phyloP scores from a whole-genome alignment of 2,329 filamentous ascomycete species.

The Cladosporium sp. region DNA sequence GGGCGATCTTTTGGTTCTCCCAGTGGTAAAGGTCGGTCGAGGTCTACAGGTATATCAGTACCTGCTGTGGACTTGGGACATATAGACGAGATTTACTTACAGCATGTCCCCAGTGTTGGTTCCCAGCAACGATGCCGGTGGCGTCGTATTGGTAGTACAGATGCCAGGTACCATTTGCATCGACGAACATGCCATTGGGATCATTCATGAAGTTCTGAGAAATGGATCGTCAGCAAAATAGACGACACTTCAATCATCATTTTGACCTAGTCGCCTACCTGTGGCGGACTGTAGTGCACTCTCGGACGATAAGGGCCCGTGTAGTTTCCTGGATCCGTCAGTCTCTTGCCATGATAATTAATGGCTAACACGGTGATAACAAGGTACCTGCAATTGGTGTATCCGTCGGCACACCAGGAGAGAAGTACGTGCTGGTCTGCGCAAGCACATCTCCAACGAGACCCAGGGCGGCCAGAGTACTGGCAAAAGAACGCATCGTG shows the following conservation, averaged over 20 bases:
- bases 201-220: conserved; percentile 49
- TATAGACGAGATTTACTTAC: not conserved
- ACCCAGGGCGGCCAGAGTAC: not conserved
- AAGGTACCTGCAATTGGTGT: conserved; percentile 31
- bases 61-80: not conserved
- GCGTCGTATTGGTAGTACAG: conserved; percentile 66
- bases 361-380: not conserved
- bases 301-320: conserved; percentile 50
- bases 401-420: conserved; percentile 35
- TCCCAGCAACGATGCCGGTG: conserved; percentile 51
- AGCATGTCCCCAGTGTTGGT: conserved; percentile 61
- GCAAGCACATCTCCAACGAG: conserved; percentile 8
- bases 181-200: conserved; percentile 64
- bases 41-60: not conserved
- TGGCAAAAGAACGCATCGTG: conserved; percentile 2
- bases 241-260: not conserved
- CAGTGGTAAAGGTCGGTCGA: conserved; percentile 61
- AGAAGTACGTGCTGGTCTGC: conserved; percentile 27
- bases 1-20: conserved; percentile 64
- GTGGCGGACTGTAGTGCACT: conserved; percentile 57
- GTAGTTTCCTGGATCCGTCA: conserved; percentile 39
- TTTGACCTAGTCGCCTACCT: not conserved
- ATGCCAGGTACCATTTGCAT: conserved; percentile 60
- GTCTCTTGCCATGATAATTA: not conserved
- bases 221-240: not conserved